Evolutionary conservation across 306 rosid genomes (phyloP), one percentile per base, ranked within the genome.

Genomic region (Dryas alaskensis): DNA sequence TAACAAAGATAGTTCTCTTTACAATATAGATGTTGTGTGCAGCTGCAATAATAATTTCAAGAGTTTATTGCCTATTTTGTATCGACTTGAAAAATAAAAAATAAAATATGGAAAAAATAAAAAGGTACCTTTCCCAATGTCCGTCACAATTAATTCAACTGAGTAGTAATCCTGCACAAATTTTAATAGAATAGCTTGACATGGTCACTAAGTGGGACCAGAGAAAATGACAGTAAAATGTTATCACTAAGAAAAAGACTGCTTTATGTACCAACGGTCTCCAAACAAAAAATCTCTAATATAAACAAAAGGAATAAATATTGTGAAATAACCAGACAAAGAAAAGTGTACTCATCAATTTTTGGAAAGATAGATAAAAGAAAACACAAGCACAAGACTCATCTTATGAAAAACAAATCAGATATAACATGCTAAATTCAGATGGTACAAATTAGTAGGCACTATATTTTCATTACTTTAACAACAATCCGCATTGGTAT

Each of bases 111-210:
- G 42, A 27, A 44, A 55, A 5, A 50, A 46, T 22, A 4, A 44
- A 47, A 61, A 65, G 42, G 67, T 82, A 94, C 99, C 99, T 89
- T 82, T 84, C 66, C 95, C 92, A 81, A 92, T 80, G 75, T 94
- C 97, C 25, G 92, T 91, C 50, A 94, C 89, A 78, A 88, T 81
- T 40, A 92, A 72, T 50, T 94, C 93, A 77, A 92, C 49, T 43
- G 75, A 70, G 79, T 92, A 90, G 67, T 70, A n/a, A 27, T 92
- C 97, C 99, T 94, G 96, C 60, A 67, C 54, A 80, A 60, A 77
- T 78, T 73, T 25, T 40, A 37, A 51, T 55, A 71, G 69, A 60
- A 76, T 37, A 74, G 76, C n/a, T 62, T 79, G 71, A 82, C 80
- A 67, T 31, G 64, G 62, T 70, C 58, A 75, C 51, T 43, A 69